phyloP scores from a whole-genome alignment of 495 filamentous ascomycete genomes.

The Acidomyces sp. region DNA sequence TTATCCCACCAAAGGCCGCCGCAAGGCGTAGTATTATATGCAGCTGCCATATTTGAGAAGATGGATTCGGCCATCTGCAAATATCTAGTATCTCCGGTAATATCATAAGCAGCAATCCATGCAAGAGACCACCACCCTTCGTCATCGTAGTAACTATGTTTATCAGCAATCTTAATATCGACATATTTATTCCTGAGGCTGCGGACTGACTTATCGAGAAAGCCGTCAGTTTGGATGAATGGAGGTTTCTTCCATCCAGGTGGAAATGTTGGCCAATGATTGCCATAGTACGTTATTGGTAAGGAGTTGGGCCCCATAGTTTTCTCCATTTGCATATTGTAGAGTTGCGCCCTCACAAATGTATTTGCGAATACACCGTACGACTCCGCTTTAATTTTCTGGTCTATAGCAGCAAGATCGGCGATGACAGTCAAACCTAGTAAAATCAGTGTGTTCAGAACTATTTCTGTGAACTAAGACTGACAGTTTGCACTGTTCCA shows the following conservation, averaged over 20 bases:
- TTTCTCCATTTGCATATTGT: conserved; percentile 18
- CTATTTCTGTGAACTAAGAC: no score
- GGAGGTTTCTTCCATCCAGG: conserved; percentile 1
- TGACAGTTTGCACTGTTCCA: conserved; percentile 20
- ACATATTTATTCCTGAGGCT: background rate
- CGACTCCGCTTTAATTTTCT: conserved; percentile 7
- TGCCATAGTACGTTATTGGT: conserved; percentile 4
- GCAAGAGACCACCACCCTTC: conserved; percentile 22
- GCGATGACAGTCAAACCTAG: conserved; percentile 19
- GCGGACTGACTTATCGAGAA: conserved; percentile 6
- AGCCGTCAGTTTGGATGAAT: conserved; percentile 9
- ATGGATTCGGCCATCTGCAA: conserved; percentile 42
- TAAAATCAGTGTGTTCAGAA: conserved; percentile 1
- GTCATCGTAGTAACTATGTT: conserved; percentile 10
- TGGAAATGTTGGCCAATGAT: conserved; percentile 10
- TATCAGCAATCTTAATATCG: background rate
- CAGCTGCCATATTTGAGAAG: conserved; percentile 43
- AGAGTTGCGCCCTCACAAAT: conserved; percentile 8
- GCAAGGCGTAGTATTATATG: conserved; percentile 32
- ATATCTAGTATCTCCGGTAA: conserved; percentile 24
- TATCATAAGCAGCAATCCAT: conserved; percentile 27
- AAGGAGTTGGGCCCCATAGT: conserved; percentile 1
- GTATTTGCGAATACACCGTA: conserved; percentile 14
- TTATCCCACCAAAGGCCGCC: conserved; percentile 62
- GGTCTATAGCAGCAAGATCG: conserved; percentile 15